A percentile compares a stretch with the other conserved stretches of the same genome.
Conservation (phyloP, 345 rosid genomes). For the Barbarea vulgaris region DNA sequence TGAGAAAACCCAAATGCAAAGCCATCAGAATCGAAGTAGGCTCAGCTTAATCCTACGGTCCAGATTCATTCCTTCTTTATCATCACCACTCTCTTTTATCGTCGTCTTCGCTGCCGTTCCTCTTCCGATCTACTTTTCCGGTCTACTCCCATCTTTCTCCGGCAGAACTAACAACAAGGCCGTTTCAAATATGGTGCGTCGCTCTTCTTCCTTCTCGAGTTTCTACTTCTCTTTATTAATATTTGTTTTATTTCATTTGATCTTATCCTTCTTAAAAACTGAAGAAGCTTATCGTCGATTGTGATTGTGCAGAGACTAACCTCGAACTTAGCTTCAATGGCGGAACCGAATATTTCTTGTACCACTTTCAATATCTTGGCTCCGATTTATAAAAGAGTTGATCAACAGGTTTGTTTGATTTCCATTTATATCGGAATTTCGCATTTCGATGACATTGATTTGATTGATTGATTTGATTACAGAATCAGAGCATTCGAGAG, state of each 20-base stretch:
- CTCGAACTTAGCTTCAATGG: constrained; percentile 43
- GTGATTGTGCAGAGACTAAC: constrained; percentile 35
- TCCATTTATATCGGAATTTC: background rate
- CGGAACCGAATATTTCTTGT: constrained; percentile 56
- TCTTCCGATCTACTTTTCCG: constrained; percentile 40
- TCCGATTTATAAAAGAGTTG: constrained; percentile 78
- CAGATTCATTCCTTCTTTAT: constrained; percentile 31
- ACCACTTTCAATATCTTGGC: constrained; percentile 86
- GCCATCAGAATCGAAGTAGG: constrained; percentile 31
- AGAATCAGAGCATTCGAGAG: constrained; percentile 71
- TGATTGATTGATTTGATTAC: background rate
- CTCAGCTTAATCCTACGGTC: constrained; percentile 30
- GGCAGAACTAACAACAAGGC: constrained; percentile 27
- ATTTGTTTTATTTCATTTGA: background rate
- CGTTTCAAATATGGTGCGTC: constrained; percentile 33
- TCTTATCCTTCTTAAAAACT: constrained; percentile 35
- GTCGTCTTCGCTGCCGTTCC: constrained; percentile 36
- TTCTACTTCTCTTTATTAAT: background rate
- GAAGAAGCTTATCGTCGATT: constrained; percentile 10
- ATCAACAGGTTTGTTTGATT: constrained; percentile 47
- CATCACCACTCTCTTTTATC: constrained; percentile 39
- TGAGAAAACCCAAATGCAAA: constrained; percentile 30
- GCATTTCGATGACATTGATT: background rate
- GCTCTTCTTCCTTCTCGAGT: background rate
- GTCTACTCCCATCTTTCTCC: constrained; percentile 30